These are phyloP conservation scores for Naganishia sp. DNA, from an alignment of 1,284 basidiomycete genomes.

Conservation along the genomic window DNA sequence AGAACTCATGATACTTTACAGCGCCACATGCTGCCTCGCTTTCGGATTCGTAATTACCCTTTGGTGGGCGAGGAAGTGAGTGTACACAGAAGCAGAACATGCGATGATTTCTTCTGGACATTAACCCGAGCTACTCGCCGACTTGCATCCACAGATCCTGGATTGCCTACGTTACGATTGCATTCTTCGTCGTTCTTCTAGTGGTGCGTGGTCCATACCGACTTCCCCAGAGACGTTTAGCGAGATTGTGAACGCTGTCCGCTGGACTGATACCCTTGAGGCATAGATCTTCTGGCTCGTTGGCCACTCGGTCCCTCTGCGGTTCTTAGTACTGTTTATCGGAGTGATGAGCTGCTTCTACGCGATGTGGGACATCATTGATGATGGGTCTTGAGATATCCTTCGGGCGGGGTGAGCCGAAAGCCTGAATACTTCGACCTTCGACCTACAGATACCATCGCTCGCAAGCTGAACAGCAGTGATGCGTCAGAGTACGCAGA, in stretches of 20 bases:
- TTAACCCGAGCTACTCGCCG: too few species aligned
- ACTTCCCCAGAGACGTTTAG: not conserved
- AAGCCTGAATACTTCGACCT: not conserved
- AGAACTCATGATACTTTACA: not conserved
- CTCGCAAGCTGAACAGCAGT: conserved; percentile 84
- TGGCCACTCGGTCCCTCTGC: conserved; percentile 60
- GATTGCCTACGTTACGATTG: conserved; percentile 58
- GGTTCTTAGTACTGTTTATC: conserved; percentile 78
- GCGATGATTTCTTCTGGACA: too few species aligned
- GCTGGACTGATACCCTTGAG: not conserved
- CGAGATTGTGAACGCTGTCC: not conserved
- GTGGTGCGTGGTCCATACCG: conserved; percentile 38
- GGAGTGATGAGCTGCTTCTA: conserved; percentile 95
- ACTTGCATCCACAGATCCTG: conserved; percentile 45
- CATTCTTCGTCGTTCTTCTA: conserved; percentile 47
- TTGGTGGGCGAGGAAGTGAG: conserved; percentile 76
- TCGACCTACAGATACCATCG: conserved; percentile 67
- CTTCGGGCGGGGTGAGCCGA: not conserved
- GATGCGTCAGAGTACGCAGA: conserved; percentile 88
- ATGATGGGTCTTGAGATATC: conserved; percentile 51
- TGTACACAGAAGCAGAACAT: not conserved
- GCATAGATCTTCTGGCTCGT: conserved; percentile 77
- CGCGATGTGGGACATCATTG: conserved; percentile 75
- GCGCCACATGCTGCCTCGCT: conserved; percentile 70
- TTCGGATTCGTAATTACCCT: conserved; percentile 88